phyloP scores from a whole-genome alignment of 73 alveolate species.

The Stentor roeselii region DNA sequence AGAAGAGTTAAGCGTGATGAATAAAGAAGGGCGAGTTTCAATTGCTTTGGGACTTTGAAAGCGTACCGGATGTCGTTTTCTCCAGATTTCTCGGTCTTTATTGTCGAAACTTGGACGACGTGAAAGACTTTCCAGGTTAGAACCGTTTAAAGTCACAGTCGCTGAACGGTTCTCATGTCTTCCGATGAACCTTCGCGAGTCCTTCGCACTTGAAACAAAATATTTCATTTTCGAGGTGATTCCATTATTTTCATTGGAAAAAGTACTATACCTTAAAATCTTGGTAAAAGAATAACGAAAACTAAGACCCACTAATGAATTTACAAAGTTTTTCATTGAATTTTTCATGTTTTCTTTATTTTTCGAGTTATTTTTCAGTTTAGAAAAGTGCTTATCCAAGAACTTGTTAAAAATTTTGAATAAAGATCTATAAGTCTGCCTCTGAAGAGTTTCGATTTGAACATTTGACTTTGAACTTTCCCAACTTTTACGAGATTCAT shows the following conservation, averaged over 20 bases:
- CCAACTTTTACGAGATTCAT: too few species aligned
- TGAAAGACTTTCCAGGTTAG: background rate
- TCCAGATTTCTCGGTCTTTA: background rate
- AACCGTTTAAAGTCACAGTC: too few species aligned
- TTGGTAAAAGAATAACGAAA: background rate
- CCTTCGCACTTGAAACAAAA: background rate
- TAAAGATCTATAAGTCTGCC: background rate
- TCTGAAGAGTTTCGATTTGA: background rate
- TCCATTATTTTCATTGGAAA: too few species aligned
- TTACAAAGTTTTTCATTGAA: background rate
- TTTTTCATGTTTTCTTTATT: background rate
- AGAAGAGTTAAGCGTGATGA: background rate
- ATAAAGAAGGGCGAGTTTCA: background rate
- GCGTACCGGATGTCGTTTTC: background rate
- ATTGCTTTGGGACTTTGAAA: background rate
- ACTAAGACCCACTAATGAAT: too few species aligned
- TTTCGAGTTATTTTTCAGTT: too few species aligned
- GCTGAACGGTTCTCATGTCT: too few species aligned
- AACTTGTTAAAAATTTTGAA: background rate
- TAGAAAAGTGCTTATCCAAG: background rate
- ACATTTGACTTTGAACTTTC: too few species aligned
- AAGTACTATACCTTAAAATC: background rate
- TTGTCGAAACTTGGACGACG: background rate
- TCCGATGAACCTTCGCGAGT: background rate
- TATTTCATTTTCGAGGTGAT: background rate